Evolutionary conservation across 176 grass and related monocot genomes (phyloP).

Genomic region (Oropetium thomaeum): DNA sequence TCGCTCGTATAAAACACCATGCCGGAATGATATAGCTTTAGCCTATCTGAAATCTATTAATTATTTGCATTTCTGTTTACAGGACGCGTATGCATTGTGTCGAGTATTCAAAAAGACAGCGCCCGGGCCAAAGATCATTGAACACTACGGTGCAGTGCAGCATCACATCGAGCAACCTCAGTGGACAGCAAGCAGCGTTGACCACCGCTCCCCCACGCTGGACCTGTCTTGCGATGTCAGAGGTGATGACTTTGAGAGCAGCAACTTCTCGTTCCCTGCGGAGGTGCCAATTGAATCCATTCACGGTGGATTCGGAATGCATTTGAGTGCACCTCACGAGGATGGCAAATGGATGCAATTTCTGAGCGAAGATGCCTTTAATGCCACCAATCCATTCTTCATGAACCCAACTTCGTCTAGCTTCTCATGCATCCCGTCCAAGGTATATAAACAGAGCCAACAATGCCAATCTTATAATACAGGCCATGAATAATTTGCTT

Average conservation of each 20-base stretch:
- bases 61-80: constrained; percentile 7
- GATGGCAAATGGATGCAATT: constrained; percentile 77
- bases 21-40: not conserved
- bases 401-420: constrained; percentile 42
- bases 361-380: constrained; percentile 61
- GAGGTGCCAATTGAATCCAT: constrained; percentile 36
- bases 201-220: constrained; percentile 52
- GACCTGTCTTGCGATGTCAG: constrained; percentile 64
- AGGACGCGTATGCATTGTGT: constrained; percentile 93
- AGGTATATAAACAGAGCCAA: constrained; percentile 39
- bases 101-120: constrained; percentile 93
- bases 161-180: constrained; percentile 47
- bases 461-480: not conserved
- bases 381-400: constrained; percentile 43
- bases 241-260: constrained; percentile 66
- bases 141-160: constrained; percentile 57
- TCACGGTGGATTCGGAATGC: constrained; percentile 35
- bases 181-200: constrained; percentile 44
- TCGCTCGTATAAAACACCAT: not conserved
- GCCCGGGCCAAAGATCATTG: constrained; percentile 77
- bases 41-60: constrained; percentile 4
- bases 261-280: constrained; percentile 52
- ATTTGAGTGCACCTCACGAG: constrained; percentile 28
- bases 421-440: constrained; percentile 71
- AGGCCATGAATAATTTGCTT: not conserved